Conservation (phyloP, 1,284 basidiomycete species). For the Leccinum fuscescens region DNA sequence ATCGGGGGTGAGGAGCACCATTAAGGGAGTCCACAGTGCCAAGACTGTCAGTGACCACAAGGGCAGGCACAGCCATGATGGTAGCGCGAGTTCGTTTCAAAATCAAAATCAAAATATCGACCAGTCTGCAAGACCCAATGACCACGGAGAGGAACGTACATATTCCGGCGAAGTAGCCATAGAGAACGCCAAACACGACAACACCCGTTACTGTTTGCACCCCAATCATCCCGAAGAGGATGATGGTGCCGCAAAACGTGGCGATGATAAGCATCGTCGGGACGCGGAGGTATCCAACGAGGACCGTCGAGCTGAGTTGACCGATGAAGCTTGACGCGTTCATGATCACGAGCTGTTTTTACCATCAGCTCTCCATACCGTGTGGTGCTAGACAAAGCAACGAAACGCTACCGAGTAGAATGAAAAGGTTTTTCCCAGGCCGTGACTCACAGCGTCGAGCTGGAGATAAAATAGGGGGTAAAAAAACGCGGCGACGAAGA, state of each 20-base stretch:
- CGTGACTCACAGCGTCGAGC: conserved; percentile 25
- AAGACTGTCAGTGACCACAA: conserved; percentile 13
- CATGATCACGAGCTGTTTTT: conserved; percentile 32
- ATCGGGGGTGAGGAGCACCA: conserved; percentile 27
- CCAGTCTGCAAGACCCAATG: neutral
- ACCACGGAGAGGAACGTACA: conserved; percentile 28
- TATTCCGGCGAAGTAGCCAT: conserved; percentile 41
- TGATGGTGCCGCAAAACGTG: conserved; percentile 32
- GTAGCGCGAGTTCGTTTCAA: neutral
- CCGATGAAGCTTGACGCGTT: conserved; percentile 33
- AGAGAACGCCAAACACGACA: conserved; percentile 32
- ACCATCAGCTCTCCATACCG: neutral
- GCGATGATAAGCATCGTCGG: conserved; percentile 19
- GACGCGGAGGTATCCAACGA: conserved; percentile 24
- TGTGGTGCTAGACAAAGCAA: neutral
- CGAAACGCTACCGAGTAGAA: conserved; percentile 34
- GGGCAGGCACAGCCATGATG: conserved; percentile 8
- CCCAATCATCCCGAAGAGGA: conserved; percentile 33
- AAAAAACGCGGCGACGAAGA: conserved; percentile 28
- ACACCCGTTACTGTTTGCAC: conserved; percentile 26
- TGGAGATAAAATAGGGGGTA: conserved; percentile 37
- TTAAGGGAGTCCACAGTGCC: conserved; percentile 26
- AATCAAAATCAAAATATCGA: neutral
- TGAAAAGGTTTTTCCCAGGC: conserved; percentile 27
- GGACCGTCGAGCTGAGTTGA: conserved; percentile 26